Percentiles rank a stretch among this genome's conserved stretches.
Conservation (phyloP, 352 stramenopile species). For the Phytophthora kernoviae region DNA sequence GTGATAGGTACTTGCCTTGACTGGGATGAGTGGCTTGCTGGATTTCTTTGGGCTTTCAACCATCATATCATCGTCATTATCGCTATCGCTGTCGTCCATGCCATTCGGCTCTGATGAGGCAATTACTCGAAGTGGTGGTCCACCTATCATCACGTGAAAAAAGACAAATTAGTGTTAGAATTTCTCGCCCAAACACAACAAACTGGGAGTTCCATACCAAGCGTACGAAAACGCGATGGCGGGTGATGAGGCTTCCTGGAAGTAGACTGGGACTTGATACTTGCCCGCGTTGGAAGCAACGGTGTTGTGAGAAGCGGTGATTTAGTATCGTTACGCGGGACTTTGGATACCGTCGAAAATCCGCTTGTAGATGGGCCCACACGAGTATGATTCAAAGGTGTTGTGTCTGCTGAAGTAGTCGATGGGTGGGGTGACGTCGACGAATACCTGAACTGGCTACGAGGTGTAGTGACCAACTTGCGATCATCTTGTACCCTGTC, state of each 20-base stretch:
- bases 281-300: conserved; percentile 39
- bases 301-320: conserved; percentile 52
- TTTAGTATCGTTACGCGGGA: conserved; percentile 25
- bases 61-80: conserved; percentile 50
- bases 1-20: conserved; percentile 27
- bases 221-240: conserved; percentile 43
- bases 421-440: conserved; percentile 3
- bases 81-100: conserved; percentile 31
- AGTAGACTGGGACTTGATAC: conserved; percentile 55
- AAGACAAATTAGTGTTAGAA: conserved; percentile 2
- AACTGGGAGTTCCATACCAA: conserved; percentile 29
- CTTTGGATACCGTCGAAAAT: conserved; percentile 55
- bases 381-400: conserved; percentile 14
- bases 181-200: neutral
- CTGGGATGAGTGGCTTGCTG: conserved; percentile 19
- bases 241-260: conserved; percentile 46
- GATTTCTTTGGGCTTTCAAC: conserved; percentile 16
- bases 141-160: conserved; percentile 19
- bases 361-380: conserved; percentile 18
- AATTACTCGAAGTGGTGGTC: conserved; percentile 55
- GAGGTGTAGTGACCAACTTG: conserved; percentile 28
- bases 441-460: conserved; percentile 9
- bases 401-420: conserved; percentile 2
- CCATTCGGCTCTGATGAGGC: conserved; percentile 29
- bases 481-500: conserved; percentile 3